Percentiles rank a stretch among this genome's conserved stretches.
Evolutionary conservation across 331 rosid genomes (phyloP).

Genomic region (Quercus phellos): DNA sequence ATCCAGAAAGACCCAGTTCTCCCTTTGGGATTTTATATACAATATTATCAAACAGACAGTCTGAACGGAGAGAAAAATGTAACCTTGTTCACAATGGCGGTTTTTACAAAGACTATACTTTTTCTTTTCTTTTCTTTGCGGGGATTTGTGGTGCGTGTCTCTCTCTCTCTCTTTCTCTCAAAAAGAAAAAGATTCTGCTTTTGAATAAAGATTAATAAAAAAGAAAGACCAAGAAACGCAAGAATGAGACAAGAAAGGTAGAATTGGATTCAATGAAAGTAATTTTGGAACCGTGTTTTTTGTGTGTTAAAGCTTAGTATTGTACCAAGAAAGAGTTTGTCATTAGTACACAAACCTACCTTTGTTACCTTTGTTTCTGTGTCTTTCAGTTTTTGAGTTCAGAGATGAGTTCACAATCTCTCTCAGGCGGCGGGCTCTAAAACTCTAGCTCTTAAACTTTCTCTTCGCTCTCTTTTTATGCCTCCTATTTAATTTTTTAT

Average conservation of each 20-base stretch:
- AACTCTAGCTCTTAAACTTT: not conserved
- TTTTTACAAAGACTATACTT: slow-evolving; percentile 50
- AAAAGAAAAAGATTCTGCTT: not conserved
- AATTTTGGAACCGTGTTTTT: not conserved
- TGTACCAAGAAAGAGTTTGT: not conserved
- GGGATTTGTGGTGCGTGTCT: slow-evolving; percentile 6
- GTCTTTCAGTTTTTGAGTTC: too few species aligned
- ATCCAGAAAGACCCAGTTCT: slow-evolving; percentile 14
- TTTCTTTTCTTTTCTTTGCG: slow-evolving; percentile 12
- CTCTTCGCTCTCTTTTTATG: not conserved
- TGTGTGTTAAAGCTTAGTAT: too few species aligned
- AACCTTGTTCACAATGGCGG: slow-evolving; percentile 87
- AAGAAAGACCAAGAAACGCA: not conserved
- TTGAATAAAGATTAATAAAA: not conserved
- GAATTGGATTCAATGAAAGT: not conserved
- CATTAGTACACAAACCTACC: not conserved
- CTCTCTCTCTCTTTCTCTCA: not conserved
- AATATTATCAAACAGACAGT: not conserved
- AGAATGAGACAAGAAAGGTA: not conserved
- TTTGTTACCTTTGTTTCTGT: not conserved
- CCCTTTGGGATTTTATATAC: not conserved
- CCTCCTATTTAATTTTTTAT: not conserved
- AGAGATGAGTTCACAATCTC: too few species aligned
- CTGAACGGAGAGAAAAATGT: slow-evolving; percentile 47
- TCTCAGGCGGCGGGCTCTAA: slow-evolving; percentile 66